Percentiles rank a stretch among this genome's conserved stretches.
Evolutionary conservation across 2,329 filamentous ascomycete species (phyloP).

Genomic region (Penicillium capsulatum): DNA sequence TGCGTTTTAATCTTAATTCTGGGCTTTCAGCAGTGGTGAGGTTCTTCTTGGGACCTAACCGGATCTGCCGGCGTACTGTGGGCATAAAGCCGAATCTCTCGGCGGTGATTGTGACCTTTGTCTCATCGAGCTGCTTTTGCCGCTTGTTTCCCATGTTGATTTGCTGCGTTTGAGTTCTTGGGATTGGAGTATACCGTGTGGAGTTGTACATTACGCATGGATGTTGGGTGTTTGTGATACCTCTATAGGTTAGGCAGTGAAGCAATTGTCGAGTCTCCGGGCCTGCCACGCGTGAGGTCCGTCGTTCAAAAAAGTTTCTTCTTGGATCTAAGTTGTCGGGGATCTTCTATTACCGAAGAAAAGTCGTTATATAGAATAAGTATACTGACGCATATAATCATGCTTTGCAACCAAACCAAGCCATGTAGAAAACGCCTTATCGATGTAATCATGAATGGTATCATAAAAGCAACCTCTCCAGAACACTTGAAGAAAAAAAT

Average conservation of each 20-base stretch:
- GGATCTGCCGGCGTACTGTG: slow-evolving; percentile 9
- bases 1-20: background rate
- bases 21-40: too few species aligned
- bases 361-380: too few species aligned
- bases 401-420: too few species aligned
- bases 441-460: slow-evolving; percentile 28
- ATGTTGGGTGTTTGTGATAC: slow-evolving; percentile 13
- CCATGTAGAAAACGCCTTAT: slow-evolving; percentile 21
- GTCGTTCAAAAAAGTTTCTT: too few species aligned
- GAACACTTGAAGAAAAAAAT: too few species aligned
- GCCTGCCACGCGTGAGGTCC: too few species aligned
- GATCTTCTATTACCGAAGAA: too few species aligned
- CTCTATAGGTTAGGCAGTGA: background rate
- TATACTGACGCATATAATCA: too few species aligned
- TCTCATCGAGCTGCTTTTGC: too few species aligned
- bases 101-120: slow-evolving; percentile 4
- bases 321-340: too few species aligned
- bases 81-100: slow-evolving; percentile 8
- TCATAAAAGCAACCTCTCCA: slow-evolving; percentile 22
- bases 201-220: slow-evolving; percentile 23
- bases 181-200: slow-evolving; percentile 16
- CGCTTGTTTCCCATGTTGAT: background rate
- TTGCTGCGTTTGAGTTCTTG: background rate
- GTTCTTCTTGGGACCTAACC: too few species aligned
- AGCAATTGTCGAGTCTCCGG: background rate